Evolutionary conservation across 148 eudicot species (phyloP), one percentile per base, ranked within the genome.

Genomic region (Selenicereus undatus): DNA sequence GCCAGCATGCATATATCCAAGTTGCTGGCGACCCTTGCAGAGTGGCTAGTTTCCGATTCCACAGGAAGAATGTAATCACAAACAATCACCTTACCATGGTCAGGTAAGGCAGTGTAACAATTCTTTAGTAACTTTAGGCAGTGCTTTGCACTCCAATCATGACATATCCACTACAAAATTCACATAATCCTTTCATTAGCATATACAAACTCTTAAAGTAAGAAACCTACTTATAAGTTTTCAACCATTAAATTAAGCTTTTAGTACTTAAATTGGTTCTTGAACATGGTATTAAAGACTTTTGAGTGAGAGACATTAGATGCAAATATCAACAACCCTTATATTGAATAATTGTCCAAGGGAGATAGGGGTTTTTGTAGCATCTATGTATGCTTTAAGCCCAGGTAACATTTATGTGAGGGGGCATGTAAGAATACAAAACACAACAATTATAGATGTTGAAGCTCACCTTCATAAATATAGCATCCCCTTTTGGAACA

Each of bases 51-150:
- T 70, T 82, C 76, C 1, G 80, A 76, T n/a, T 35, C 71, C 21
- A 52, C 36, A 0, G 80, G 76, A 3, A 76, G 36, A 21, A 82
- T 52, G 71, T 70, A 71, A 12, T 82, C 84, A 11, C 66, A 76
- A 12, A 69, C 27, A 43, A 82, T 77, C 22, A 77, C 70, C 54
- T 82, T 82, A 11, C 84, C 84, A 45, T 82, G 35, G 70, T 82
- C 76, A 1, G 80, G 76, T 17, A 82, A 66, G 13, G 84, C 76
- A 36, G 35, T 62, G 29, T 82, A 58, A 45, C 84, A 68, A 56
- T 76, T 82, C 54, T 82, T 76, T 70, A 82, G 48, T n/a, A 82
- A n/a, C 71, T 76, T 82, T 11, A 68, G 3, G 43, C 84, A 82
- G 0, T 76, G 52, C 42, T 82, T 76, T 21, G 76, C 80, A 43